Evolutionary conservation across 805 yeast genomes (phyloP).

Genomic region (Candida easanensis): DNA sequence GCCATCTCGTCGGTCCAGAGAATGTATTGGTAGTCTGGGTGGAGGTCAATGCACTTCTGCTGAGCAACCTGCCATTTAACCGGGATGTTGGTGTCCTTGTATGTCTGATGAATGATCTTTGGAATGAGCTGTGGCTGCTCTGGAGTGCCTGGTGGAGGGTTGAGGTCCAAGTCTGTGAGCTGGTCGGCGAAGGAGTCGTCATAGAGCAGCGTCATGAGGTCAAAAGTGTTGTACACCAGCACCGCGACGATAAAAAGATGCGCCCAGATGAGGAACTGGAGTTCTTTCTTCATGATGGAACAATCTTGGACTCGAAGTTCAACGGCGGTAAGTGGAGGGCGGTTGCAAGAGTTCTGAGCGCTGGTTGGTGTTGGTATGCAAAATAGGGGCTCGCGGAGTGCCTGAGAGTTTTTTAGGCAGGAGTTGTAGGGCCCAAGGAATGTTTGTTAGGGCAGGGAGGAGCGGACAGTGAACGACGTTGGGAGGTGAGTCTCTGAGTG

Average conservation of each 20-base stretch:
- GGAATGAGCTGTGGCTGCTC: slow-evolving; percentile 65
- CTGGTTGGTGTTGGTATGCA: too few relatives aligned
- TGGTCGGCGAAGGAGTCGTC: slow-evolving; percentile 71
- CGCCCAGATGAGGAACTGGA: slow-evolving; percentile 56
- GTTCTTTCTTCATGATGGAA: slow-evolving; percentile 58
- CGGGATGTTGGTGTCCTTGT: slow-evolving; percentile 76
- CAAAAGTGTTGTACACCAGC: slow-evolving; percentile 59
- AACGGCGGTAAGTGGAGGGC: too few relatives aligned
- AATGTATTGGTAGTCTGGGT: slow-evolving; percentile 85
- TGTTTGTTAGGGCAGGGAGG: too few relatives aligned
- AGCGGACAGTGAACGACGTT: too few relatives aligned
- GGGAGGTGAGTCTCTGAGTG: too few relatives aligned
- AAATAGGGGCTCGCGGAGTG: not conserved
- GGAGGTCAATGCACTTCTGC: slow-evolving; percentile 68
- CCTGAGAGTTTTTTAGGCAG: not conserved
- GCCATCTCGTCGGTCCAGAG: slow-evolving; percentile 90
- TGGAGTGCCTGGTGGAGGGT: slow-evolving; percentile 43
- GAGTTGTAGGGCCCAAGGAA: too few relatives aligned
- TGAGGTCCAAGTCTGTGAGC: slow-evolving; percentile 57
- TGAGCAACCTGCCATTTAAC: slow-evolving; percentile 80
- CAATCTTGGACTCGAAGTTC: too few relatives aligned
- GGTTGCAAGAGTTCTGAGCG: too few relatives aligned
- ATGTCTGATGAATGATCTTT: slow-evolving; percentile 90
- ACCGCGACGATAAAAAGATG: slow-evolving; percentile 46
- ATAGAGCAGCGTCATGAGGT: slow-evolving; percentile 67